Evolutionary conservation across 192 early-diverging fungal species (phyloP).

Genomic region (Umbelopsis sp.): DNA sequence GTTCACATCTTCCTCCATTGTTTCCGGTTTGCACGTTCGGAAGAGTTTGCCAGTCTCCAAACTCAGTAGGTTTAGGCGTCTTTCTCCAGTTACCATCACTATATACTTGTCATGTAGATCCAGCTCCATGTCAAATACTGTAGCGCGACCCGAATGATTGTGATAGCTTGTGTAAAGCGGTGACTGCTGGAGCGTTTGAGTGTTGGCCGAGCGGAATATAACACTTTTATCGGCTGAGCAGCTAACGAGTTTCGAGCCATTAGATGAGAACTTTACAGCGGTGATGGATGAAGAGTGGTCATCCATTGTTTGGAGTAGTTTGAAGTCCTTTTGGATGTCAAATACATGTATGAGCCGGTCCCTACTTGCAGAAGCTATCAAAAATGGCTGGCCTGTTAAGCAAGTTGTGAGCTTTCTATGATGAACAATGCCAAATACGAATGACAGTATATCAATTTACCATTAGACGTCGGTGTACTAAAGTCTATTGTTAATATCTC

Average conservation of each 20-base stretch:
- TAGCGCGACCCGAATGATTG: constrained; percentile 67
- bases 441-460: constrained; percentile 1
- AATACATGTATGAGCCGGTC: constrained; percentile 81
- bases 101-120: constrained; percentile 56
- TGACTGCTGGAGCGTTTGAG: constrained; percentile 31
- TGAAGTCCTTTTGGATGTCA: constrained; percentile 57
- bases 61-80: constrained; percentile 61
- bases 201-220: constrained; percentile 58
- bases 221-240: constrained; percentile 84
- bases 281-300: constrained; percentile 87
- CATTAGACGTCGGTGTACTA: constrained; percentile 34
- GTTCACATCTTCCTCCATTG: constrained; percentile 38
- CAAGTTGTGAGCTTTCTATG: not conserved
- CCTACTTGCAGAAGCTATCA: constrained; percentile 74
- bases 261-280: constrained; percentile 64
- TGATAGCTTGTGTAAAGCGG: constrained; percentile 59
- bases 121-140: constrained; percentile 74
- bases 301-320: constrained; percentile 76
- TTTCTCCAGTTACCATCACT: constrained; percentile 69
- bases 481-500: constrained; percentile 82
- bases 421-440: not conserved
- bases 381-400: constrained; percentile 38
- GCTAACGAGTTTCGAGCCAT: constrained; percentile 69
- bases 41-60: constrained; percentile 69
- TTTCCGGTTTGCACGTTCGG: constrained; percentile 59